These are phyloP conservation scores for Sphagnum tenellum DNA, from an alignment of 225 moss, liverwort and hornwort genomes.

Conservation along the genomic window DNA sequence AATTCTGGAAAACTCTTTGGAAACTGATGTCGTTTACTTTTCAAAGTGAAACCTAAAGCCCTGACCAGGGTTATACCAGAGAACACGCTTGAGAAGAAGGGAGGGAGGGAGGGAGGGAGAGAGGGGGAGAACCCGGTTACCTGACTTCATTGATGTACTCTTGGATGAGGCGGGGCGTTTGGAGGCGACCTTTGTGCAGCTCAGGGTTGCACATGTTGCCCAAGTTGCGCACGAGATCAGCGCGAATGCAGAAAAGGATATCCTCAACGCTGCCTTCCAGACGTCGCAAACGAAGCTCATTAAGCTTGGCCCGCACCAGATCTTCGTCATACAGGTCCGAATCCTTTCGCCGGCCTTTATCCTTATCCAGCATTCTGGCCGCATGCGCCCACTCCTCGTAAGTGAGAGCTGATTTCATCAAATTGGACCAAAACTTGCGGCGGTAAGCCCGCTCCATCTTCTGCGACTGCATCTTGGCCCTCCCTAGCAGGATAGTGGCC, in stretches of 20 bases:
- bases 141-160: slow-evolving; percentile 98
- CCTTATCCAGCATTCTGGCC: slow-evolving; percentile 73
- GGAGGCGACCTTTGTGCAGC: slow-evolving; percentile 88
- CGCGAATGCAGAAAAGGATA: slow-evolving; percentile 88
- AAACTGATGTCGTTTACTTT: no score
- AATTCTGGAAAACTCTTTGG: no score
- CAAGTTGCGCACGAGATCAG: slow-evolving; percentile 85
- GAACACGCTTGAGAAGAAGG: no score
- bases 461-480: slow-evolving; percentile 40
- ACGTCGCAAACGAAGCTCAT: slow-evolving; percentile 74
- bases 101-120: no score
- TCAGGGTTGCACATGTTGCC: slow-evolving; percentile 99
- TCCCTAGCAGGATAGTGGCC: slow-evolving; percentile 46
- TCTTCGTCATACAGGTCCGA: slow-evolving; percentile 84
- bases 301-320: slow-evolving; percentile 63
- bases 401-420: slow-evolving; percentile 80
- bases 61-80: no score
- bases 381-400: slow-evolving; percentile 98
- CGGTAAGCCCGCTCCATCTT: slow-evolving; percentile 70
- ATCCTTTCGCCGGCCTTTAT: slow-evolving; percentile 48
- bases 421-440: slow-evolving; percentile 80
- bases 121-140: slow-evolving; percentile 1
- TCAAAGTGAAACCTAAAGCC: no score
- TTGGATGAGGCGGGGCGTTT: slow-evolving; percentile 72
- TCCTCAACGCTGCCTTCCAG: slow-evolving; percentile 90